Conservation (phyloP, 768 basidiomycete species). For the Leccinellum rugosiceps region DNA sequence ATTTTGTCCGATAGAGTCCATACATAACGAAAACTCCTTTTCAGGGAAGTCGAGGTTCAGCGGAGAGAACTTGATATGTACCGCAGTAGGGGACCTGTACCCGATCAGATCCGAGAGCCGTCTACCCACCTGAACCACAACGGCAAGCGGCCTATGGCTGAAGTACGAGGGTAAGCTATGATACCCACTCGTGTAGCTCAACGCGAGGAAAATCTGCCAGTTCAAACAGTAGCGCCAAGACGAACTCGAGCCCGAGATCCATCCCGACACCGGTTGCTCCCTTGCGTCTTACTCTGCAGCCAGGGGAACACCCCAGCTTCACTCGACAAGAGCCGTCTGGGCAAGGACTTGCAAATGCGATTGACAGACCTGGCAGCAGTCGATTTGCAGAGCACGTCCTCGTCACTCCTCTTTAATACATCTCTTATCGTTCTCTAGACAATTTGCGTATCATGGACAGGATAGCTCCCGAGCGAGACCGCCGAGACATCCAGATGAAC, state of each 20-base stretch:
- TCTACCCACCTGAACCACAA: constrained; percentile 48
- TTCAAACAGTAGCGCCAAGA: constrained; percentile 24
- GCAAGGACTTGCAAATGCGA: constrained; percentile 9
- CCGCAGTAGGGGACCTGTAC: constrained; percentile 33
- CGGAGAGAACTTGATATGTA: constrained; percentile 48
- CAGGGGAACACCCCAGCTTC: constrained; percentile 45
- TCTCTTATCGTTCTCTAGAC: constrained; percentile 39
- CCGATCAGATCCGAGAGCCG: constrained; percentile 28
- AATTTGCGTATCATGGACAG: constrained; percentile 62
- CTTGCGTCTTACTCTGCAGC: constrained; percentile 64
- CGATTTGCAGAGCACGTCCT: constrained; percentile 46
- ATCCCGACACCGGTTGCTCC: constrained; percentile 54
- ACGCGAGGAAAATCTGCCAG: constrained; percentile 7
- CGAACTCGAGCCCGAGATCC: constrained; percentile 62
- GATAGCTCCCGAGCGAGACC: constrained; percentile 40
- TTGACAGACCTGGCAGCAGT: constrained; percentile 47
- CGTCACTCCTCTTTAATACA: constrained; percentile 5
- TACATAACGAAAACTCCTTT: constrained; percentile 2
- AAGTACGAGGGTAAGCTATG: constrained; percentile 39
- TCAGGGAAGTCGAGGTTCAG: constrained; percentile 50
- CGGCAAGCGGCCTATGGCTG: constrained; percentile 61
- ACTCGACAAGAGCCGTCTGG: constrained; percentile 25
- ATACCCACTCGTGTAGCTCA: neutral
- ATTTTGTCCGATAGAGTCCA: neutral
- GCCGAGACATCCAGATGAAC: constrained; percentile 41